Evolutionary conservation across 179 eudicot species (phyloP).

Genomic region (Beta corolliflora): DNA sequence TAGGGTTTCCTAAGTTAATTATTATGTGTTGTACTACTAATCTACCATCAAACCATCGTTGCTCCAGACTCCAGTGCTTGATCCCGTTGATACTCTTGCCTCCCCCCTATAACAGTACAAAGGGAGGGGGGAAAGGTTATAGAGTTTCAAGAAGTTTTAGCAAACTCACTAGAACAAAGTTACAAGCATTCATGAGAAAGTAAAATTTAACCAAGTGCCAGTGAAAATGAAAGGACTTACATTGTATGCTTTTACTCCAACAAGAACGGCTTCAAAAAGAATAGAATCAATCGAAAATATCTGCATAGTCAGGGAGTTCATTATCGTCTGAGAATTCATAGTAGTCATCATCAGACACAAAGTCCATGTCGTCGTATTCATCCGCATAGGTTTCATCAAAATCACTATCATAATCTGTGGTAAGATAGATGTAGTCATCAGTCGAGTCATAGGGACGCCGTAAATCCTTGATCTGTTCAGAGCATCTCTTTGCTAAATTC

Average conservation of each 20-base stretch:
- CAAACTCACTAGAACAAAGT: not conserved
- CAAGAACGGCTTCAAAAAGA: not conserved
- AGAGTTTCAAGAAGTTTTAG: too few relatives aligned
- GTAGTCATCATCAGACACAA: constrained; percentile 42
- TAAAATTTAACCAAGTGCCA: not conserved
- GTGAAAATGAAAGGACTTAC: not conserved
- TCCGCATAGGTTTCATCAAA: constrained; percentile 45
- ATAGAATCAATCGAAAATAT: not conserved
- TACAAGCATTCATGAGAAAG: not conserved
- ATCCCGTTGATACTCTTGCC: too few relatives aligned
- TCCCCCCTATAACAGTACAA: not conserved
- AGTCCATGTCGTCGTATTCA: constrained; percentile 46
- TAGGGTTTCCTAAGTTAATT: not conserved
- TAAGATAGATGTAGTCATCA: constrained; percentile 51
- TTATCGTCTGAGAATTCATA: constrained; percentile 50
- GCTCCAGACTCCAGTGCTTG: too few relatives aligned
- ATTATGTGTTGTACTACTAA: not conserved
- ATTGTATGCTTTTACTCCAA: not conserved
- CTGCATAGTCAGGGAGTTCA: constrained; percentile 7
- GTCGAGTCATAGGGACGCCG: constrained; percentile 52
- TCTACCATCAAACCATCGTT: too few relatives aligned
- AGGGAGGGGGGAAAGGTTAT: too few relatives aligned
- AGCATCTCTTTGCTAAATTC: constrained; percentile 42
- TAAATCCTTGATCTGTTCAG: constrained; percentile 45
- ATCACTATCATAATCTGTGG: constrained; percentile 38